phyloP scores from a whole-genome alignment of 495 filamentous ascomycete species.

The Hyaloscypha variabilis region DNA sequence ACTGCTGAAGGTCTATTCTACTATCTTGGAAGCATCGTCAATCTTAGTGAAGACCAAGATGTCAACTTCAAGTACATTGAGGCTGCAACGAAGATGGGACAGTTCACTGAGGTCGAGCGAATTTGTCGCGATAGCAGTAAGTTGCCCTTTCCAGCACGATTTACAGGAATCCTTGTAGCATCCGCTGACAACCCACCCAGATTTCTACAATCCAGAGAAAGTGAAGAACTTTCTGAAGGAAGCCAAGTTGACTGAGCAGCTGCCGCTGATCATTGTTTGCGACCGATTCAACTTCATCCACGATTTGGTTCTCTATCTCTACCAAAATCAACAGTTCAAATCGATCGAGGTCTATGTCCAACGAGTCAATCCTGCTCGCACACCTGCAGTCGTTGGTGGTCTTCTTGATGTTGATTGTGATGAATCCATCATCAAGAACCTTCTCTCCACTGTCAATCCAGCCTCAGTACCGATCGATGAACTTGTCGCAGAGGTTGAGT shows the following conservation, averaged over 20 bases:
- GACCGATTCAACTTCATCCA: slow-evolving; percentile 99
- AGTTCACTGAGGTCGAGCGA: slow-evolving; percentile 93
- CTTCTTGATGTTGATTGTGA: slow-evolving; percentile 98
- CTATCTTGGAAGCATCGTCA: slow-evolving; percentile 97
- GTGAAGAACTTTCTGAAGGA: slow-evolving; percentile 99
- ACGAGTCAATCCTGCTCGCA: slow-evolving; percentile 91
- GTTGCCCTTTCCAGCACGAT: slow-evolving; percentile 12
- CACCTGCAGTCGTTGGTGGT: slow-evolving; percentile 92
- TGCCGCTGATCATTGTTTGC: slow-evolving; percentile 97
- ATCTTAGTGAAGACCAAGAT: slow-evolving; percentile 91
- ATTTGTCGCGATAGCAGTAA: slow-evolving; percentile 88
- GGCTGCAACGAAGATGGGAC: slow-evolving; percentile 88
- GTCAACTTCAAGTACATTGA: slow-evolving; percentile 99
- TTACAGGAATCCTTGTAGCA: background rate
- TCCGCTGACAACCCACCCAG: background rate
- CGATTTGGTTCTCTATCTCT: slow-evolving; percentile 94
- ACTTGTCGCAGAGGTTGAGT: slow-evolving; percentile 93
- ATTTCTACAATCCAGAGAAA: slow-evolving; percentile 90
- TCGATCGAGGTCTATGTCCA: slow-evolving; percentile 99
- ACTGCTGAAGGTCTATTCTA: slow-evolving; percentile 97
- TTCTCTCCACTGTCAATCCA: slow-evolving; percentile 86
- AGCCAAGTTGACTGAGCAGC: slow-evolving; percentile 85
- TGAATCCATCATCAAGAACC: slow-evolving; percentile 90
- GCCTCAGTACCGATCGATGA: slow-evolving; percentile 91
- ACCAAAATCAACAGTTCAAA: slow-evolving; percentile 99